Evolutionary conservation across 2,329 filamentous ascomycete species (phyloP).

Genomic region (Aspergillus tubingensis): DNA sequence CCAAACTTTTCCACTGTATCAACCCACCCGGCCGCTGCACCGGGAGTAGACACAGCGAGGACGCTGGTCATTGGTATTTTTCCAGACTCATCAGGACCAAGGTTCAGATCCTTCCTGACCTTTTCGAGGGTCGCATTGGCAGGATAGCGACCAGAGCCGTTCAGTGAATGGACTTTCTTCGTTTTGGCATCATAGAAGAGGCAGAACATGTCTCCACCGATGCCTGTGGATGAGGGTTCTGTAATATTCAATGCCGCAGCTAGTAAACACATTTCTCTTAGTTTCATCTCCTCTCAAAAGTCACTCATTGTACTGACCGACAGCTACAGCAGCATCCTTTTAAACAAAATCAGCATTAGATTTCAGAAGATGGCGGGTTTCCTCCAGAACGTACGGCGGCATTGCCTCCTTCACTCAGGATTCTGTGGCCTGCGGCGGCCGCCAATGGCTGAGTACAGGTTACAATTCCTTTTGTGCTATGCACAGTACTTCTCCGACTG

Average conservation of each 20-base stretch:
- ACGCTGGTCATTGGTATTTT: constrained; percentile 74
- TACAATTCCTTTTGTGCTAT: constrained; percentile 90
- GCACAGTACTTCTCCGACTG: constrained; percentile 85
- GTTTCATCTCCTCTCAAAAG: not conserved
- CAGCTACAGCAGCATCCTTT: constrained; percentile 93
- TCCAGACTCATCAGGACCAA: constrained; percentile 58
- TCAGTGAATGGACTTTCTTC: constrained; percentile 80
- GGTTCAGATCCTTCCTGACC: constrained; percentile 68
- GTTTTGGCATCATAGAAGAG: constrained; percentile 85
- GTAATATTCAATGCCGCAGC: constrained; percentile 92
- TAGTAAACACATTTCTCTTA: constrained; percentile 34
- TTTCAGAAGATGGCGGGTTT: no score
- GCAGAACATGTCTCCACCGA: constrained; percentile 97
- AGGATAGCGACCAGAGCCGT: constrained; percentile 87
- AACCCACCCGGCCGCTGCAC: constrained; percentile 89
- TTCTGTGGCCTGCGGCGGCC: constrained; percentile 79
- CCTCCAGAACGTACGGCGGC: constrained; percentile 68
- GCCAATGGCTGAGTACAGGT: constrained; percentile 88
- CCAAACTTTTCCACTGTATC: constrained; percentile 87
- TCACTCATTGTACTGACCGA: constrained; percentile 57
- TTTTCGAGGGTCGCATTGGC: constrained; percentile 67
- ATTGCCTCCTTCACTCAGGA: constrained; percentile 88
- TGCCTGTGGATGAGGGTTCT: constrained; percentile 89
- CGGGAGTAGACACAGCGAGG: constrained; percentile 83
- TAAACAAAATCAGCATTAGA: not conserved